Base-by-base conservation (phyloP, 78 protist species). In the Protostelium mycophagum region DNA sequence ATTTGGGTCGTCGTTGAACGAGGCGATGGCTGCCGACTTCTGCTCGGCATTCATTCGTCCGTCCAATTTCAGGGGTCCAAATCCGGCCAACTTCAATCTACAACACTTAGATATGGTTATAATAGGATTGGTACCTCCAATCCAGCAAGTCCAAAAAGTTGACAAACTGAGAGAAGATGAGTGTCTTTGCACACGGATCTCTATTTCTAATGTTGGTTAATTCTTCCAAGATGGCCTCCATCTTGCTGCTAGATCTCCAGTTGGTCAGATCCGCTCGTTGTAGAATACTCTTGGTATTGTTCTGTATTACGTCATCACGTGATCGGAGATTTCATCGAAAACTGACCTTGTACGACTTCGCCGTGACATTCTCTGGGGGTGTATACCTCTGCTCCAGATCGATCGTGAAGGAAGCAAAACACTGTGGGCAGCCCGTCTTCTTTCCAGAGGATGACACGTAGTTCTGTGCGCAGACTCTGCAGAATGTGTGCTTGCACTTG, bases 181-280 rank as follows among this genome's bases (percentile, higher is more conserved):
- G 90, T 25, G 73, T 85, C 89, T 92, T 91, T 5, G 87, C 87
- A 85, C 37, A 85, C 87, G 38, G 23, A 34, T 16, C 38, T 35
- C 87, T 85, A 31, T 34, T 31, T 38, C 63, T 35, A 1, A 63
- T 29, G 23, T 25, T 31, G 37, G 37, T 34, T 9, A 95, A 88
- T 89, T 91, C 95, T 90, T 95, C 96, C 38, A 95, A 10, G 1
- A 95, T 88, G 23, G 96, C 96, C 91, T 95, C 95, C 36, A 92
- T 90, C 92, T 95, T 92, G 38, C 92, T 83, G 91, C 86, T 85
- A 16, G 73, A 51, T 35, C 86, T 31, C 86, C 86, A 84, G 10
- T 35, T 31, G 34, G 34, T 35, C 86, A 84, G 86, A 35, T 84
- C 38, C 38, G 25, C 35, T 31, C 86, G 1, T 25, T 84, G 86